A percentile compares a stretch with the other conserved stretches of the same genome.
Evolutionary conservation across 345 rosid species (phyloP).

Genomic region (Moricandia arvensis): DNA sequence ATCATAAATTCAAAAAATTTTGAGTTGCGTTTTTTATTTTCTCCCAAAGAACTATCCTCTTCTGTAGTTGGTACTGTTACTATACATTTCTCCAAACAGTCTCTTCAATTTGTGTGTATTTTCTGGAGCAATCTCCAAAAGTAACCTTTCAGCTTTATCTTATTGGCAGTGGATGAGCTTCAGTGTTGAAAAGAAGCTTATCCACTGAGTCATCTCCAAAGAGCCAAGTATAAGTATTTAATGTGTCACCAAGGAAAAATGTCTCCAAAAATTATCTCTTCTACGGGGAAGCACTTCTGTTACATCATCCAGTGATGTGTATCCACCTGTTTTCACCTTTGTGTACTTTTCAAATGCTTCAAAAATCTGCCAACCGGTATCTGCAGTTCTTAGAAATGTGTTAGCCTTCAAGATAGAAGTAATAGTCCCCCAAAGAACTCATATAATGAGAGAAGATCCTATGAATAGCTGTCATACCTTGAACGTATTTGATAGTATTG

Average conservation of each 20-base stretch:
- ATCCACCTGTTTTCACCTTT: constrained; percentile 80
- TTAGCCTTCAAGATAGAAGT: constrained; percentile 3
- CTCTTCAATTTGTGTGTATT: constrained; percentile 7
- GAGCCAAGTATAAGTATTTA: constrained; percentile 88
- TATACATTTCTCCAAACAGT: constrained; percentile 26
- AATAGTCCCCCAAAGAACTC: too few species aligned
- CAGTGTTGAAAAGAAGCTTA: constrained; percentile 83
- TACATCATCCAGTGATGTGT: constrained; percentile 78
- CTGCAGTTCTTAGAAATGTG: constrained; percentile 41
- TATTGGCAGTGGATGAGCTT: constrained; percentile 92
- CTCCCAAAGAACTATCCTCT: not conserved
- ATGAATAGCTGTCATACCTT: too few species aligned
- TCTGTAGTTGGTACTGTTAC: constrained; percentile 2
- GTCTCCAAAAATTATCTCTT: constrained; percentile 97
- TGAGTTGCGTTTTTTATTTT: not conserved
- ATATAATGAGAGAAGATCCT: too few species aligned
- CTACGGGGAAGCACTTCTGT: constrained; percentile 70
- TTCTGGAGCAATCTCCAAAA: constrained; percentile 12
- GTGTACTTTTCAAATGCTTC: constrained; percentile 88
- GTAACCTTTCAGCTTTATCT: constrained; percentile 34
- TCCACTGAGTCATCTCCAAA: constrained; percentile 75
- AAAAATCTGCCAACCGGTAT: constrained; percentile 91
- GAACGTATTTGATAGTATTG: too few species aligned
- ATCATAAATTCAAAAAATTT: too few species aligned
- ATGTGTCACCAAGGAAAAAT: constrained; percentile 83